Base-by-base conservation (phyloP, 192 early-diverging fungal genomes). In the Coemansia sp. region DNA sequence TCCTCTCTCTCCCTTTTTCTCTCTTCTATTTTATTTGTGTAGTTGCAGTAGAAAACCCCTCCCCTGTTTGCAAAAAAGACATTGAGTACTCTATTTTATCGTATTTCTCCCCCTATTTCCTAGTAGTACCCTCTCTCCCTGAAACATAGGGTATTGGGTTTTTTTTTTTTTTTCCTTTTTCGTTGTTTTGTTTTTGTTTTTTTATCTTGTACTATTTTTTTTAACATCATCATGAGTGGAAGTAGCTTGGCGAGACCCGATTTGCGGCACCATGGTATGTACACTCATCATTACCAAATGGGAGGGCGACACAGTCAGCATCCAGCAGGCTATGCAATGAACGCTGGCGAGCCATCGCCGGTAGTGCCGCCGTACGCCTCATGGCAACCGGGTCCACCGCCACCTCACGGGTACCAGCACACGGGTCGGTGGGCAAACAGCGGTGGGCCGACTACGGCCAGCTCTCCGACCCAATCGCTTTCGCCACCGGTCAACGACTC, bases 51-150 rank as follows among this genome's bases (percentile, higher is more conserved):
- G 46, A 65, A 34, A 40, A 34, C 34, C 33, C 40, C 42, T 64
- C 64, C 63, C 55, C 40, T 52, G 24, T 62, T 66, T 66, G 15
- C 12, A 63, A 24, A n/a, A 63, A 24, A n/a, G n/a, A 18, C 57
- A 33, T 60, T 31, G 33, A 43, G 42, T 43, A 43, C 47, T 51
- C 47, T 51, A 51, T 51, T 51, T 59, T 59, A 15, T 59, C 24
- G 27, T 59, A 33, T 59, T 59, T 6, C 31, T 27, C n/a, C 55
- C 22, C 31, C 15, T 27, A 38, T 62, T 62, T 62, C 59, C n/a
- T 5, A 20, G 59, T 38, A 9, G 5, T 51, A 8, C 47, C 10
- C 8, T 47, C 15, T 20, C 47, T 9, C 47, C 47, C 47, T 22
- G 20, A 22, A 51, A 51, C 3, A 51, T 51, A 51, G 47, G 47